A percentile compares a stretch with the other conserved stretches of the same genome.
Evolutionary conservation across 2,329 filamentous ascomycete species (phyloP).

Genomic region (Fonsecaea erecta): DNA sequence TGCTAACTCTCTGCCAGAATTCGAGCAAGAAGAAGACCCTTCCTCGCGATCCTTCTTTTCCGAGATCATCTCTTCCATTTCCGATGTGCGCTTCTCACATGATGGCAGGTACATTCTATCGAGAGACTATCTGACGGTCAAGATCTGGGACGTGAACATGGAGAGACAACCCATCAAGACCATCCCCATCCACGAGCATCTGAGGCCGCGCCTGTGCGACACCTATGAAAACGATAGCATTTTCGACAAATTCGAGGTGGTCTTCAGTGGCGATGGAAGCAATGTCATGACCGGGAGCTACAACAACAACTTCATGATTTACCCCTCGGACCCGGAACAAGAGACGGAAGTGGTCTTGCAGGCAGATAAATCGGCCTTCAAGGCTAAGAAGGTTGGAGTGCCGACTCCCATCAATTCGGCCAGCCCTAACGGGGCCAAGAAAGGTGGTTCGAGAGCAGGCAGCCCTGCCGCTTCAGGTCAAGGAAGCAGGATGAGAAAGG

Average conservation of each 20-base stretch:
- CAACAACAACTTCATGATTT: constrained; percentile 99
- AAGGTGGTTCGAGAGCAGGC: constrained; percentile 81
- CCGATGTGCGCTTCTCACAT: constrained; percentile 94
- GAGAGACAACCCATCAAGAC: constrained; percentile 96
- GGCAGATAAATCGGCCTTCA: constrained; percentile 98
- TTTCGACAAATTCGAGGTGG: constrained; percentile 99
- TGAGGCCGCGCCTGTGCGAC: constrained; percentile 90
- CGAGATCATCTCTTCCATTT: constrained; percentile 99
- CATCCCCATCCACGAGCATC: constrained; percentile 97
- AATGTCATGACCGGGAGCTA: constrained; percentile 99
- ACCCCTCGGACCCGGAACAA: constrained; percentile 92
- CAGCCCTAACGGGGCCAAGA: constrained; percentile 75
- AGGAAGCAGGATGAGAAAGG: constrained; percentile 95
- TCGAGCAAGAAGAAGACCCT: constrained; percentile 98
- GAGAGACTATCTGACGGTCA: constrained; percentile 96
- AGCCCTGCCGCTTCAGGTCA: constrained; percentile 82
- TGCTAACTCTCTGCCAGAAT: constrained; percentile 64
- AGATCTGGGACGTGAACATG: constrained; percentile 99
- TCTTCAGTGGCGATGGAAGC: constrained; percentile 96
- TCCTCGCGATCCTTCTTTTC: constrained; percentile 98
- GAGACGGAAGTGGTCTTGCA: constrained; percentile 97
- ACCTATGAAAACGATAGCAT: constrained; percentile 99
- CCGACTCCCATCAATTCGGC: constrained; percentile 93
- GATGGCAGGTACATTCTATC: constrained; percentile 97
- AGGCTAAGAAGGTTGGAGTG: constrained; percentile 98